A percentile compares a stretch with the other conserved stretches of the same genome.
Evolutionary conservation across 768 basidiomycete species (phyloP).

Genomic region (Pleurotus platypus): DNA sequence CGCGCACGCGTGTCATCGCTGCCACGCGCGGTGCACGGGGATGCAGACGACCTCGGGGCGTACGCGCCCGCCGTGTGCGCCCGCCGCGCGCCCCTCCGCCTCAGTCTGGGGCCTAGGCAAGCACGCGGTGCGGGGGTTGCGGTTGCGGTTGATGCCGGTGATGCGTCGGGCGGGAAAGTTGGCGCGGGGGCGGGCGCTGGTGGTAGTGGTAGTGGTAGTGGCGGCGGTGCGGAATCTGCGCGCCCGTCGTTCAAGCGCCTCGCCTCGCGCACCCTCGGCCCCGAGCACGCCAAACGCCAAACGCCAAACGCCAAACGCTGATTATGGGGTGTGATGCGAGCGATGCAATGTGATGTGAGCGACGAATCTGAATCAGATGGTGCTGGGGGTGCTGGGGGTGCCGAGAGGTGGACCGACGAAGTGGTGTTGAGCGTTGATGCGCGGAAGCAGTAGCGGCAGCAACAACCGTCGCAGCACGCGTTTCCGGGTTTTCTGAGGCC

Average conservation of each 20-base stretch:
- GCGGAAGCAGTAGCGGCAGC: too few species aligned
- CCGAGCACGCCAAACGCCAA: conserved; percentile 47
- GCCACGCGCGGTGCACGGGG: conserved; percentile 49
- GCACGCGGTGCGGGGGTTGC: conserved; percentile 18
- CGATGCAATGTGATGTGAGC: conserved; percentile 4
- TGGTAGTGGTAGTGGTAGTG: too few species aligned
- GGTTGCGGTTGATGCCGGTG: conserved; percentile 13
- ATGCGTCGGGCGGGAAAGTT: too few species aligned
- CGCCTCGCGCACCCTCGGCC: conserved; percentile 68
- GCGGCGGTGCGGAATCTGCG: conserved; percentile 4
- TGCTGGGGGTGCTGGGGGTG: too few species aligned
- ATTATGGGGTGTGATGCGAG: conserved; percentile 18
- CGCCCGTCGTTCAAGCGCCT: conserved; percentile 72
- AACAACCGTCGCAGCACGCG: too few species aligned
- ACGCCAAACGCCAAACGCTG: too few species aligned
- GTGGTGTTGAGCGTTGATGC: too few species aligned
- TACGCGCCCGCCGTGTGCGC: conserved; percentile 78
- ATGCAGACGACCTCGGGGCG: conserved; percentile 59
- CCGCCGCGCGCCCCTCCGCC: conserved; percentile 52
- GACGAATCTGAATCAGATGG: conserved; percentile 16
- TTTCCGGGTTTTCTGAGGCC: too few species aligned
- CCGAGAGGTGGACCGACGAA: not conserved
- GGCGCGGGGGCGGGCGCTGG: too few species aligned
- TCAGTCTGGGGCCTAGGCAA: conserved; percentile 48
- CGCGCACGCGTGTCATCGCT: conserved; percentile 61